Evolutionary conservation across 2,329 filamentous ascomycete species (phyloP).

Genomic region (Fusarium setosum): DNA sequence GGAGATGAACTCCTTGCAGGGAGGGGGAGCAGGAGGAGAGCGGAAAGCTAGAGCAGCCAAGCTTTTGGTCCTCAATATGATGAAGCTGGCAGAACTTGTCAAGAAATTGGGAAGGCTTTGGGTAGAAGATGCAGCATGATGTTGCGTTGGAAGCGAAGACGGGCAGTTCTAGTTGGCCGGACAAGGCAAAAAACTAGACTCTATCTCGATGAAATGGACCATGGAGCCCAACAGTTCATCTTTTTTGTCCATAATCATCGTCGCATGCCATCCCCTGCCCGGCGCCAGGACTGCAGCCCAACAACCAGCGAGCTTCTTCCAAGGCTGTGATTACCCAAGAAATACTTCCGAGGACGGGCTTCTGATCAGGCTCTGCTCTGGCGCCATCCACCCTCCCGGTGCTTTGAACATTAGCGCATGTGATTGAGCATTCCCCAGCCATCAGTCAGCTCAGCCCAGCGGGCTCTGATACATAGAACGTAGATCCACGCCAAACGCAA

Average conservation of each 20-base stretch:
- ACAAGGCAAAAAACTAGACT: neutral
- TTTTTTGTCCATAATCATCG: neutral
- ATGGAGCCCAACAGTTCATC: constrained; percentile 2
- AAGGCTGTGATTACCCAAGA: neutral
- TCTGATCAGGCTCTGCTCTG: neutral
- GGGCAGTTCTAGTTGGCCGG: neutral
- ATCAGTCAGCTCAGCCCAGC: constrained; percentile 7
- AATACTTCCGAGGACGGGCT: neutral
- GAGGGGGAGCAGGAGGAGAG: constrained; percentile 3
- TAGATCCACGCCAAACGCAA: constrained; percentile 5
- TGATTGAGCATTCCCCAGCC: neutral
- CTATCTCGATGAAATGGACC: neutral
- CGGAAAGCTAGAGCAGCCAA: constrained; percentile 3
- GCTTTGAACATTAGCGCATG: neutral
- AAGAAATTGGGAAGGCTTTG: constrained; percentile 3
- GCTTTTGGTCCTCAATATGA: constrained; percentile 5
- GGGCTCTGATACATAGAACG: constrained; percentile 11
- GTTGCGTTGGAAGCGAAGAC: neutral
- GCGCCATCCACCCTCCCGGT: neutral
- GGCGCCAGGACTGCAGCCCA: constrained; percentile 9
- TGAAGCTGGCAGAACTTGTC: constrained; percentile 9
- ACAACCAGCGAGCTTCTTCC: constrained; percentile 11
- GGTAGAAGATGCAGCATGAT: neutral
- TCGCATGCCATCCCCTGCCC: constrained; percentile 3
- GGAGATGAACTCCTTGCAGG: neutral